Percentiles rank a stretch among this genome's conserved stretches.
Conservation (phyloP, 352 stramenopile species). For the Phytophthora palmivora region DNA sequence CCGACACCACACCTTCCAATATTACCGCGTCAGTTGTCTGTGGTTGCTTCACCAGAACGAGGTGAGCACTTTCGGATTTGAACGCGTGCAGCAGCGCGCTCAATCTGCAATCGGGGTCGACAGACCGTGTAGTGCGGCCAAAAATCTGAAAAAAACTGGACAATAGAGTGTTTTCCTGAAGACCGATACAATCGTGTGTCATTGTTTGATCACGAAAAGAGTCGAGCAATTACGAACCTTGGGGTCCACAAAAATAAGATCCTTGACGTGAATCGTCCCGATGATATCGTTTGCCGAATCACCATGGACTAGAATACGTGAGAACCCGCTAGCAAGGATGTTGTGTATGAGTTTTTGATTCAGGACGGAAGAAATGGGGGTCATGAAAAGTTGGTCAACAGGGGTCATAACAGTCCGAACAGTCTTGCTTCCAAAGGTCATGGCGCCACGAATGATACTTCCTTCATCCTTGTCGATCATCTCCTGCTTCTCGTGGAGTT, state of each 20-base stretch:
- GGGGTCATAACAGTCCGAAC: slow-evolving; percentile 96
- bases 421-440: slow-evolving; percentile 93
- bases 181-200: slow-evolving; percentile 27
- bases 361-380: slow-evolving; percentile 79
- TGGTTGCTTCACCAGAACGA: slow-evolving; percentile 95
- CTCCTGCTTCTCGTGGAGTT: slow-evolving; percentile 95
- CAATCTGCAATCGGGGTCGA: slow-evolving; percentile 93
- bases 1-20: background rate
- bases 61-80: slow-evolving; percentile 92
- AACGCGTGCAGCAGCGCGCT: slow-evolving; percentile 95
- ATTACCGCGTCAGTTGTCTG: slow-evolving; percentile 63
- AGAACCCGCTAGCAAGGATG: slow-evolving; percentile 97
- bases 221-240: slow-evolving; percentile 76
- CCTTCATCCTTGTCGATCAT: slow-evolving; percentile 95
- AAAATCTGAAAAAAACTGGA: slow-evolving; percentile 79
- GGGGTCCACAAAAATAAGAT: slow-evolving; percentile 98
- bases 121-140: slow-evolving; percentile 62
- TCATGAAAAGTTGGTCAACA: slow-evolving; percentile 95
- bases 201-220: slow-evolving; percentile 60
- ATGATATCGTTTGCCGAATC: slow-evolving; percentile 92
- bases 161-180: slow-evolving; percentile 67
- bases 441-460: slow-evolving; percentile 94
- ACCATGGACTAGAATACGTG: slow-evolving; percentile 93
- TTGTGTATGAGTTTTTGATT: slow-evolving; percentile 89
- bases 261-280: slow-evolving; percentile 98